Evolutionary conservation across 2,329 filamentous ascomycete genomes (phyloP).

Genomic region (Emmonsiellopsis sp.): DNA sequence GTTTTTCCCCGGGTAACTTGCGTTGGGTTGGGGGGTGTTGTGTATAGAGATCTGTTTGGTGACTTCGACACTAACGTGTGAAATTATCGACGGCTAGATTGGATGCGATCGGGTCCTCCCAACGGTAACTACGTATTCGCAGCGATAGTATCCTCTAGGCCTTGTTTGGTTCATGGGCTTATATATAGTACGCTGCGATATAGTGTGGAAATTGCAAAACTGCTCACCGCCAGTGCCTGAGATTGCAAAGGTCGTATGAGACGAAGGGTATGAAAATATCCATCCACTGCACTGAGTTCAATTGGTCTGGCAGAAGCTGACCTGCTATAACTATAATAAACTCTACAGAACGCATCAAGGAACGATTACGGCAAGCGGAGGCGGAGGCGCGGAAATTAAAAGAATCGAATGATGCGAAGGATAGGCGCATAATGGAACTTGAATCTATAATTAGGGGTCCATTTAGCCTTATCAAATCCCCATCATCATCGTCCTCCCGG

Average conservation of each 20-base stretch:
- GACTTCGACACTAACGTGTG: background rate
- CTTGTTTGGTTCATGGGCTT: background rate
- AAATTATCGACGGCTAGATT: slow-evolving; percentile 2
- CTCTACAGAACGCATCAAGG: slow-evolving; percentile 12
- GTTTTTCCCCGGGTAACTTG: background rate
- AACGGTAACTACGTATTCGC: slow-evolving; percentile 5
- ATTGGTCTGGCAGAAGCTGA: background rate
- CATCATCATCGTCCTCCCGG: no score
- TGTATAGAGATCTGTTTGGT: background rate
- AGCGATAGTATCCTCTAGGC: background rate
- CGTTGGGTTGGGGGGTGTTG: background rate
- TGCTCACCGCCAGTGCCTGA: slow-evolving; percentile 9
- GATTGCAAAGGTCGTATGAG: slow-evolving; percentile 9
- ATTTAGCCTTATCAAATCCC: no score
- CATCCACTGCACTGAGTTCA: no score
- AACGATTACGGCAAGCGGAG: slow-evolving; percentile 10
- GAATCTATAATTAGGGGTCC: background rate
- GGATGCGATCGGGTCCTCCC: slow-evolving; percentile 10
- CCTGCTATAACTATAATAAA: background rate
- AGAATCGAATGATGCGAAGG: slow-evolving; percentile 7
- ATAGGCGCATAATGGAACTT: slow-evolving; percentile 9
- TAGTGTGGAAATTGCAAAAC: slow-evolving; percentile 8
- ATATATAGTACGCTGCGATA: background rate
- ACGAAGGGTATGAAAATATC: slow-evolving; percentile 3
- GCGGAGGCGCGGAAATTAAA: slow-evolving; percentile 8